phyloP scores from a whole-genome alignment of 2,329 filamentous ascomycete genomes.

The Bimuria novae-zelandiae region DNA sequence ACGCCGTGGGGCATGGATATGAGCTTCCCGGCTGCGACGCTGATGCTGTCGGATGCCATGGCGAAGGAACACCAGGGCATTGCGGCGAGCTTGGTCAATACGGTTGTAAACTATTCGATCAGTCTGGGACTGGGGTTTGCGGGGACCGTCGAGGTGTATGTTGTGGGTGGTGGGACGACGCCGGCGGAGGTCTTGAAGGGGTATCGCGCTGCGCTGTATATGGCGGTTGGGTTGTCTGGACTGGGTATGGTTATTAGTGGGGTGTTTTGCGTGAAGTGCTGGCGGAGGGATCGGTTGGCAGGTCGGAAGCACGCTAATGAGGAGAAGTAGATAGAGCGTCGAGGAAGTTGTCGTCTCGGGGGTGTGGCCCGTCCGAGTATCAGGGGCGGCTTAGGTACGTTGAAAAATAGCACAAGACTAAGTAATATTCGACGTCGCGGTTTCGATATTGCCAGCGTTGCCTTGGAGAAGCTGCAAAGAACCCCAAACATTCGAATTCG shows the following conservation, averaged over 20 bases:
- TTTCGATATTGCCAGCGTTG: no score
- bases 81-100: slow-evolving; percentile 47
- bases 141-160: slow-evolving; percentile 48
- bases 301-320: no score
- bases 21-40: slow-evolving; percentile 47
- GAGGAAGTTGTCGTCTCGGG: no score
- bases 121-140: slow-evolving; percentile 50
- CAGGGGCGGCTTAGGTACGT: no score
- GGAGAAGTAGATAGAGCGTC: no score
- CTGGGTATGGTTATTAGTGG: slow-evolving; percentile 31
- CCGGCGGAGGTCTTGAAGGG: slow-evolving; percentile 39
- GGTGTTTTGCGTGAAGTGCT: slow-evolving; percentile 30
- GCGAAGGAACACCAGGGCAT: slow-evolving; percentile 49
- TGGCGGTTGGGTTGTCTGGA: slow-evolving; percentile 44
- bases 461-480: no score
- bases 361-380: no score
- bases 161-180: slow-evolving; percentile 39
- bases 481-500: no score
- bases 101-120: slow-evolving; percentile 51
- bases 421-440: no score
- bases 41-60: slow-evolving; percentile 48
- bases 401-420: no score
- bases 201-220: slow-evolving; percentile 47
- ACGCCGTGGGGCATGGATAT: slow-evolving; percentile 50
- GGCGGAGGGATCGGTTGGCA: slow-evolving; percentile 1